phyloP scores from a whole-genome alignment of 1,284 basidiomycete genomes.

The Ganoderma lucidum region DNA sequence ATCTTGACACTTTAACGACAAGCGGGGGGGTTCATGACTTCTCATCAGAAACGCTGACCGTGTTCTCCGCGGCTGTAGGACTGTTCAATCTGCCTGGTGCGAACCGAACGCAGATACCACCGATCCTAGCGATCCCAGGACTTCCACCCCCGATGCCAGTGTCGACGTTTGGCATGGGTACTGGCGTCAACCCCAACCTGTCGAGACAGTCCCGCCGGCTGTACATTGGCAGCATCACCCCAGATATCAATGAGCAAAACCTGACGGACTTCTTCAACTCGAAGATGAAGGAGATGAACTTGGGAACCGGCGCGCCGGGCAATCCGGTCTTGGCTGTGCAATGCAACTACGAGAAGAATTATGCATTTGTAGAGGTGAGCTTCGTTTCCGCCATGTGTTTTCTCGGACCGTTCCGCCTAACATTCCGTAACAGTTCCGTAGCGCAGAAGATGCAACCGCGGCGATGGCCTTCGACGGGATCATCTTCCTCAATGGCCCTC shows the following conservation, averaged over 20 bases:
- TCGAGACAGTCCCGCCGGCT: conserved; percentile 94
- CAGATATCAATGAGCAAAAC: conserved; percentile 90
- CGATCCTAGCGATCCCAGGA: conserved; percentile 80
- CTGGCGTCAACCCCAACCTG: conserved; percentile 83
- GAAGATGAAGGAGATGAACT: conserved; percentile 93
- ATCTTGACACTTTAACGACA: conserved; percentile 2
- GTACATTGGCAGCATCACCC: conserved; percentile 95
- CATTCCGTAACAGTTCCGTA: conserved; percentile 81
- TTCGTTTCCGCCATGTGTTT: conserved; percentile 12
- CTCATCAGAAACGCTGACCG: conserved; percentile 15
- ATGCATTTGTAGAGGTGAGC: conserved; percentile 93
- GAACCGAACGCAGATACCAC: conserved; percentile 86
- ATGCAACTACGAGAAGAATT: conserved; percentile 98
- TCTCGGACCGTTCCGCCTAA: conserved; percentile 23
- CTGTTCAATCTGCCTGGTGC: conserved; percentile 93
- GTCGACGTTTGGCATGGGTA: conserved; percentile 84
- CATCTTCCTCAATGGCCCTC: conserved; percentile 89
- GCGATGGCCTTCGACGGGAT: conserved; percentile 98
- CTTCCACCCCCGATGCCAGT: conserved; percentile 85
- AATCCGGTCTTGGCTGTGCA: conserved; percentile 94
- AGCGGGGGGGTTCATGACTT: neutral
- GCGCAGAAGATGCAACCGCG: conserved; percentile 94
- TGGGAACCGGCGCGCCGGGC: conserved; percentile 84
- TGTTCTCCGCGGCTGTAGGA: conserved; percentile 53
- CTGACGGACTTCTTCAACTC: conserved; percentile 93